Conservation (phyloP, 352 stramenopile species). For the Phytopythium delawarense region DNA sequence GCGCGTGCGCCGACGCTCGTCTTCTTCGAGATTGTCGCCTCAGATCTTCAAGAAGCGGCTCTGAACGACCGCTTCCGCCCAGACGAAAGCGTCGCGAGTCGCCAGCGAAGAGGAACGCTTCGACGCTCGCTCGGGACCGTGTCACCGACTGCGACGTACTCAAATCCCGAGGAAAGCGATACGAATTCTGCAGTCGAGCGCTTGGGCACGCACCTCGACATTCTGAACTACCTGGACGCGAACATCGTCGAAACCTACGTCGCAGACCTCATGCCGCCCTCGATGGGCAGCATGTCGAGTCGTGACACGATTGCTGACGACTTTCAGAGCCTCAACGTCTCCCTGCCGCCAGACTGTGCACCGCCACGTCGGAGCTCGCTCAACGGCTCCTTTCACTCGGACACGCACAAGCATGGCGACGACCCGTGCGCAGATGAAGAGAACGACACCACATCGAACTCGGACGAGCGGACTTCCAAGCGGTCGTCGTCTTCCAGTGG, state of each 20-base stretch:
- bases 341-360: slow-evolving; percentile 15
- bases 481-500: slow-evolving; percentile 18
- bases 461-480: neutral
- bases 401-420: slow-evolving; percentile 11
- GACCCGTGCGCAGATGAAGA: slow-evolving; percentile 2
- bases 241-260: slow-evolving; percentile 45
- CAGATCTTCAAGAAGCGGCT: slow-evolving; percentile 20
- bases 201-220: slow-evolving; percentile 27
- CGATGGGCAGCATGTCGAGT: slow-evolving; percentile 4
- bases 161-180: slow-evolving; percentile 2
- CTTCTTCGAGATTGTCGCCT: slow-evolving; percentile 54
- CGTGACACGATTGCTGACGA: slow-evolving; percentile 26
- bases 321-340: slow-evolving; percentile 23
- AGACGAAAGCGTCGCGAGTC: neutral
- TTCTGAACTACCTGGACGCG: slow-evolving; percentile 51
- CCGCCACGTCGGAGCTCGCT: slow-evolving; percentile 17
- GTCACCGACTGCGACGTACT: slow-evolving; percentile 1
- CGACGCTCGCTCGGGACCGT: neutral
- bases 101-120: slow-evolving; percentile 1
- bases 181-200: neutral
- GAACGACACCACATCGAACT: neutral
- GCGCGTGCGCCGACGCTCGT: slow-evolving; percentile 58
- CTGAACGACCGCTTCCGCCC: slow-evolving; percentile 17
- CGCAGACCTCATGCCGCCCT: slow-evolving; percentile 27
- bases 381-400: slow-evolving; percentile 18